A percentile compares a stretch with the other conserved stretches of the same genome.
Evolutionary conservation across 768 basidiomycete species (phyloP).

Genomic region (Termitomyces sp.): DNA sequence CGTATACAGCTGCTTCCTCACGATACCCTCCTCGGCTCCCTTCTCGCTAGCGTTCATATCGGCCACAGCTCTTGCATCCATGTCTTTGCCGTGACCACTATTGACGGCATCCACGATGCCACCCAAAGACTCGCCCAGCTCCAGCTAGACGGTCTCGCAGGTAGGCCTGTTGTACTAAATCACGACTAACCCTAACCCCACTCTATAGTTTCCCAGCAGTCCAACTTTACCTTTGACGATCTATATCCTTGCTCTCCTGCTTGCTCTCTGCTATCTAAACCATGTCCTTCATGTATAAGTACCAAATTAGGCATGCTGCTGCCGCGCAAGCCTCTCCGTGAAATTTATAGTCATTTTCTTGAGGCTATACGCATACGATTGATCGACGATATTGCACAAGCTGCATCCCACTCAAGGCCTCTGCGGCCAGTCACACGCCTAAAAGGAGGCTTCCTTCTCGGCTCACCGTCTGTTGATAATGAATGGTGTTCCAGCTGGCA

Average conservation of each 20-base stretch:
- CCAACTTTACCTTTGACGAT: slow-evolving; percentile 40
- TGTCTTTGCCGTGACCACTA: slow-evolving; percentile 49
- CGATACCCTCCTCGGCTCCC: slow-evolving; percentile 37
- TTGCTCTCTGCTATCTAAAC: slow-evolving; percentile 33
- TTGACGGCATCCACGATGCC: slow-evolving; percentile 23
- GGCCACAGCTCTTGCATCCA: slow-evolving; percentile 43
- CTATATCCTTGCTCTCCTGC: slow-evolving; percentile 51
- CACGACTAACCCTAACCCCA: slow-evolving; percentile 19
- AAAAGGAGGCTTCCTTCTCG: slow-evolving; percentile 61
- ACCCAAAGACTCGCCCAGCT: slow-evolving; percentile 30
- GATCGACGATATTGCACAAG: slow-evolving; percentile 48
- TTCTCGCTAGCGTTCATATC: slow-evolving; percentile 48
- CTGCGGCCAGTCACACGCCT: slow-evolving; percentile 41
- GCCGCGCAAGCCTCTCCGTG: slow-evolving; percentile 40
- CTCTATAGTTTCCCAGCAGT: slow-evolving; percentile 34
- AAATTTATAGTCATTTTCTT: slow-evolving; percentile 47
- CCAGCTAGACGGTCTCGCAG: slow-evolving; percentile 42
- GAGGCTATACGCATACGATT: slow-evolving; percentile 54
- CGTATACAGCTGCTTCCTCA: slow-evolving; percentile 40
- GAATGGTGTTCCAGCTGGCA: slow-evolving; percentile 71
- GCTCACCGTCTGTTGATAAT: slow-evolving; percentile 33
- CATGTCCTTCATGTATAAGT: slow-evolving; percentile 34
- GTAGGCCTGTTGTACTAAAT: slow-evolving; percentile 32
- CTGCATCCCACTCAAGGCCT: slow-evolving; percentile 28
- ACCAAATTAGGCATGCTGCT: slow-evolving; percentile 19